phyloP scores from a whole-genome alignment of 129 eudicot species.

The Silybum marianum region DNA sequence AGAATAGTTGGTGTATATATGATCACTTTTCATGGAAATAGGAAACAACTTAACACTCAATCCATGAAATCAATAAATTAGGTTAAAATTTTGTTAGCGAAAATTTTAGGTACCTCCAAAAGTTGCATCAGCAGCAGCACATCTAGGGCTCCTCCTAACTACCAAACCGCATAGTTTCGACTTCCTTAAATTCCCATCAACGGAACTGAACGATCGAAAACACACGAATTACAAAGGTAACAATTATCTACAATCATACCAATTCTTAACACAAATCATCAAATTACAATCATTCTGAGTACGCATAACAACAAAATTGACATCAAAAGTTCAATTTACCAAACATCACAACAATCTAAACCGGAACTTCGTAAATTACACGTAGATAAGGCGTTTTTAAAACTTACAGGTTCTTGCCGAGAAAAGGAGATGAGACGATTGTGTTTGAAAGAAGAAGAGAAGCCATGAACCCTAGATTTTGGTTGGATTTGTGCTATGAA shows the following conservation, averaged over 20 bases:
- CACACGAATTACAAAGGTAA: background rate
- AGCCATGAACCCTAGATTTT: constrained; percentile 47
- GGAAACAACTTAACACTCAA: background rate
- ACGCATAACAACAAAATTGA: background rate
- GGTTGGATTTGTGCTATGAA: constrained; percentile 15
- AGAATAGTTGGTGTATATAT: background rate
- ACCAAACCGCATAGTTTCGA: constrained; percentile 6
- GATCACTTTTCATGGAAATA: background rate
- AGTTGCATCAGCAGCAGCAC: constrained; percentile 64
- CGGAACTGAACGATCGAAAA: constrained; percentile 36
- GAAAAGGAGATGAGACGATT: constrained; percentile 51
- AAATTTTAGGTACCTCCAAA: constrained; percentile 54
- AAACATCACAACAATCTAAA: background rate
- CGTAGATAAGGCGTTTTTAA: background rate
- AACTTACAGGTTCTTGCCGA: constrained; percentile 62
- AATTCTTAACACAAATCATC: constrained; percentile 12
- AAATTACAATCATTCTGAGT: background rate
- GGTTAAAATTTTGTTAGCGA: constrained; percentile 8
- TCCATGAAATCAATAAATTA: constrained; percentile 12
- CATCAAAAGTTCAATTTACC: background rate
- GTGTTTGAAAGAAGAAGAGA: constrained; percentile 53
- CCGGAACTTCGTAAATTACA: background rate
- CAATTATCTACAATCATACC: background rate
- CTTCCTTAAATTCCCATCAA: constrained; percentile 42
- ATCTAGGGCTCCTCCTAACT: constrained; percentile 52